Conservation (phyloP, 192 early-diverging fungal genomes). For the Umbelopsis sp. region DNA sequence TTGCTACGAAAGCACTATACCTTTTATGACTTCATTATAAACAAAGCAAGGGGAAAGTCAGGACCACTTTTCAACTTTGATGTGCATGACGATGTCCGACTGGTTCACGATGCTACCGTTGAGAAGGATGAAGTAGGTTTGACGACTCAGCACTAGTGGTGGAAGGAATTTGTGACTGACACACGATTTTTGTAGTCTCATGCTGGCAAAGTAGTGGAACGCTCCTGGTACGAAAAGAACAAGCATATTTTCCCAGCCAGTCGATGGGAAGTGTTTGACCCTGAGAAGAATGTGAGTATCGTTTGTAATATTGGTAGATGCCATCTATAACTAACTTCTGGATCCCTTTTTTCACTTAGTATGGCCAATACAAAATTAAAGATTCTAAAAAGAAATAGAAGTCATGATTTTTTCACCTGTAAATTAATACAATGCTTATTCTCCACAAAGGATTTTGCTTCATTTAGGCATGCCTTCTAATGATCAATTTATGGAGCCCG, state of each 20-base stretch:
- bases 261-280: conserved; percentile 92
- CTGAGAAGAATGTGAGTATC: conserved; percentile 63
- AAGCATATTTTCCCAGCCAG: conserved; percentile 96
- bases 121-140: conserved; percentile 83
- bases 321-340: not conserved
- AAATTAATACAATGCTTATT: too few species aligned
- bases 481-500: not conserved
- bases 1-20: conserved; percentile 61
- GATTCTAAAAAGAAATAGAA: conserved; percentile 20
- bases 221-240: conserved; percentile 89
- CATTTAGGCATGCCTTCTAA: not conserved
- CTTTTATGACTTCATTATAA: conserved; percentile 96
- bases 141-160: not conserved
- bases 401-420: too few species aligned
- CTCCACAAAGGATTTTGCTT: too few species aligned
- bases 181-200: conserved; percentile 63
- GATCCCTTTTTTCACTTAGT: conserved; percentile 31
- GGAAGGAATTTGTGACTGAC: not conserved
- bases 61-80: conserved; percentile 94
- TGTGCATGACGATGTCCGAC: conserved; percentile 90
- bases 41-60: conserved; percentile 94
- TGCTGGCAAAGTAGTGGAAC: conserved; percentile 91
- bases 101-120: conserved; percentile 76
- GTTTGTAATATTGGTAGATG: not conserved
- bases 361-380: conserved; percentile 61